These are phyloP conservation scores for Arthromyces matolae DNA, from an alignment of 768 basidiomycete genomes.

Conservation along the genomic window DNA sequence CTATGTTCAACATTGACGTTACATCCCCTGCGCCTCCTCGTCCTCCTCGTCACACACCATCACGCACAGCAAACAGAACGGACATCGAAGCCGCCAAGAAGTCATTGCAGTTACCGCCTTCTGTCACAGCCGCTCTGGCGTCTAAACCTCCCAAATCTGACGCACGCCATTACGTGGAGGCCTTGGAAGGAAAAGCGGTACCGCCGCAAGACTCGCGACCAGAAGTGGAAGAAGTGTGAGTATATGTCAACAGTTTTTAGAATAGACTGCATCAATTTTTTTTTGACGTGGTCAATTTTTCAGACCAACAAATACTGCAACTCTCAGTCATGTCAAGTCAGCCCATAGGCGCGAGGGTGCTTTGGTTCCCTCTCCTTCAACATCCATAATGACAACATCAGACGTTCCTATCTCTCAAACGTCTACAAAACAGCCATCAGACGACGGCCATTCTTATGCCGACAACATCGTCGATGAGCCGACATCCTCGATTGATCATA, in stretches of 20 bases:
- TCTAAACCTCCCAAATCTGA: constrained; percentile 14
- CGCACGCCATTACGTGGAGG: constrained; percentile 4
- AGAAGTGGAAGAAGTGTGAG: constrained; percentile 13
- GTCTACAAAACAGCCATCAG: constrained; percentile 4
- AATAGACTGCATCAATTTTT: not conserved
- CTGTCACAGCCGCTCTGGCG: constrained; percentile 47
- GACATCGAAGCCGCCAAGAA: constrained; percentile 60
- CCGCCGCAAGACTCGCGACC: constrained; percentile 1
- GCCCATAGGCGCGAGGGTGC: constrained; percentile 62
- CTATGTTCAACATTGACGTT: constrained; percentile 44
- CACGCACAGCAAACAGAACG: constrained; percentile 38
- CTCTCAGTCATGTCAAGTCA: constrained; percentile 22
- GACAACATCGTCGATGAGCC: constrained; percentile 4
- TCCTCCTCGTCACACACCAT: constrained; percentile 52
- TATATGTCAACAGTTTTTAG: constrained; percentile 5
- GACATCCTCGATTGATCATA: constrained; percentile 1
- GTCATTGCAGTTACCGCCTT: constrained; percentile 54
- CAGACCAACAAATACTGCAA: constrained; percentile 11
- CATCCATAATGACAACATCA: constrained; percentile 16
- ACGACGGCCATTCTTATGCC: constrained; percentile 3
- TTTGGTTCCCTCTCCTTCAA: constrained; percentile 44
- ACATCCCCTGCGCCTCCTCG: constrained; percentile 52
- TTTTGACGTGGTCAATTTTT: constrained; percentile 9
- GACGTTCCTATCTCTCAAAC: constrained; percentile 9
- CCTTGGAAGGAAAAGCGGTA: constrained; percentile 2